Evolutionary conservation across 495 filamentous ascomycete genomes (phyloP), one percentile per base, ranked within the genome.

Genomic region (Pyronema omphalodes): DNA sequence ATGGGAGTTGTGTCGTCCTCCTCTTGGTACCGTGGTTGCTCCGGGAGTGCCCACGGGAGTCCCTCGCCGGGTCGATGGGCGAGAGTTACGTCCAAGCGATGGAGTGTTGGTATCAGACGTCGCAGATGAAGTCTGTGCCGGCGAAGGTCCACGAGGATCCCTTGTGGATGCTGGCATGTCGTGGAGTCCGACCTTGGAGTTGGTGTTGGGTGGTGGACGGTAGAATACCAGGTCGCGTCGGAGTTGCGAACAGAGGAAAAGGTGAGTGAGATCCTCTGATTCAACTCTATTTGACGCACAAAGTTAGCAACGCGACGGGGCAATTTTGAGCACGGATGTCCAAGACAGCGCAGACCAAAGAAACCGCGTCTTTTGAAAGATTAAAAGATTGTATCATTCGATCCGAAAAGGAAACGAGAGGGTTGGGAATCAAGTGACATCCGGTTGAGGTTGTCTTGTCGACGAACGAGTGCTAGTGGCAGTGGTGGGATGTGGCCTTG

Each of bases 91-190:
- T n/a, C 36, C 50, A 9, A 33, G 37, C 37, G 23, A 52, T 23
- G 36, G 50, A 7, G 50, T 52, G 7, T 34, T 7, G 29, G 23
- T 39, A 46, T 17, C 33, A 41, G 37, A 53, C 9, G 35, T 51
- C 44, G 60, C 45, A 47, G 60, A 53, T 54, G 55, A 57, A 57
- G 57, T 47, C 37, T 57, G 51, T 55, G 54, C 57, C 57, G 39
- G 37, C 51, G 39, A 40, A 14, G 39, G 44, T 41, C 37, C 23
- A 36, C 39, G 9, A 29, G 37, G 47, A 17, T 52, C 58, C 55
- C 56, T 62, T 48, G 62, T 58, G 49, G 60, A 57, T 56, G 60
- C 54, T 63, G 61, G 61, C 60, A 63, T 64, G 61, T 52, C 56
- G 57, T 63, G 58, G 58, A 58, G 61, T 51, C 55, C 51, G 52